Percentiles rank a stretch among this genome's conserved stretches.
phyloP scores from a whole-genome alignment of 2,329 filamentous ascomycete species.

The Aspergillus brunneoviolaceus region DNA sequence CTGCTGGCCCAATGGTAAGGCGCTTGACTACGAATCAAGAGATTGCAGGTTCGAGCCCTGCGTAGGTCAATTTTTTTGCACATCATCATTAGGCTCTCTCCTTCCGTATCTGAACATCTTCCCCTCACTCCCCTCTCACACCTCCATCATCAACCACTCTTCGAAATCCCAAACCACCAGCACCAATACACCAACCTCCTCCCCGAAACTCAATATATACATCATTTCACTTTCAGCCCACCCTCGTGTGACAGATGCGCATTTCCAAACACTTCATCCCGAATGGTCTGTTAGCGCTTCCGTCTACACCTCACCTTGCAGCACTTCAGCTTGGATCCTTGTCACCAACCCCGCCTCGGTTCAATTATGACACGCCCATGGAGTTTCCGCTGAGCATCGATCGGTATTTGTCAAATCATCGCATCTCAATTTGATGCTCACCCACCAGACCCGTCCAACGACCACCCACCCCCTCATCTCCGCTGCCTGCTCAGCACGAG shows the following conservation, averaged over 20 bases:
- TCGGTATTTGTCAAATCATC: neutral
- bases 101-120: neutral
- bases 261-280: neutral
- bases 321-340: neutral
- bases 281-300: neutral
- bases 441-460: neutral
- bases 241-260: neutral
- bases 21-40: constrained; percentile 41
- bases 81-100: neutral
- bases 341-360: neutral
- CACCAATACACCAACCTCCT: neutral
- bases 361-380: neutral
- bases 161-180: neutral
- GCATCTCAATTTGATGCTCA: neutral
- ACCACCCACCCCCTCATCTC: neutral
- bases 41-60: constrained; percentile 50
- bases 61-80: constrained; percentile 31
- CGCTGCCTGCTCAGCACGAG: neutral
- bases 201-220: neutral
- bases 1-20: constrained; percentile 26
- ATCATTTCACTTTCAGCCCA: too few relatives aligned
- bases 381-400: neutral
- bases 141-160: neutral
- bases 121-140: neutral
- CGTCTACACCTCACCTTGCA: neutral